Evolutionary conservation across 345 rosid species (phyloP).

Genomic region (Nephelium lappaceum): DNA sequence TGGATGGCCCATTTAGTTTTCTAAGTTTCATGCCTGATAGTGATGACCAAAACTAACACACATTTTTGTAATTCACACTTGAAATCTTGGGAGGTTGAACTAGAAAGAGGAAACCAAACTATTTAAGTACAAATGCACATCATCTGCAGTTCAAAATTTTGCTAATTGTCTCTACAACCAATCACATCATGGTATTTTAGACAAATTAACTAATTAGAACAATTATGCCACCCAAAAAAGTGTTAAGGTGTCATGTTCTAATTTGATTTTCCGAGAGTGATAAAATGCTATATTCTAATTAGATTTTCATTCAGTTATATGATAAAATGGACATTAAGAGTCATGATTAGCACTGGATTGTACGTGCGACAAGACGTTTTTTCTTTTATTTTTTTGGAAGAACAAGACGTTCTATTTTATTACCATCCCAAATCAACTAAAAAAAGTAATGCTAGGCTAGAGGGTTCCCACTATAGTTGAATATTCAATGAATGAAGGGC

Average conservation of each 20-base stretch:
- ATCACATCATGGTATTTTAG: constrained; percentile 2
- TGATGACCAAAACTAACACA: neutral
- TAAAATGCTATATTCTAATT: neutral
- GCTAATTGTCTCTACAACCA: neutral
- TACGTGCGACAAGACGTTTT: no score
- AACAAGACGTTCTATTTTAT: no score
- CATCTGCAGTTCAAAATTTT: neutral
- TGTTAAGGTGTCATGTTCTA: neutral
- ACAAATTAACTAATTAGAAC: neutral
- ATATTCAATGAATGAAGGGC: no score
- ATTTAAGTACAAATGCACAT: constrained; percentile 19
- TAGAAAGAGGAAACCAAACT: neutral
- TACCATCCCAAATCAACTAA: no score
- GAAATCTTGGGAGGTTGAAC: neutral
- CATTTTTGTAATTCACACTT: neutral
- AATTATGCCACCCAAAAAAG: neutral
- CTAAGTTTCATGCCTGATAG: neutral
- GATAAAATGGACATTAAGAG: no score
- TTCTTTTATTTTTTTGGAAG: no score
- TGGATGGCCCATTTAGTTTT: neutral
- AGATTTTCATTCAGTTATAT: neutral
- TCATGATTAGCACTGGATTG: no score
- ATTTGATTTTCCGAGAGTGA: neutral
- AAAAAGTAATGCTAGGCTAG: no score
- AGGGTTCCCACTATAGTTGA: no score